Evolutionary conservation across 495 filamentous ascomycete species (phyloP).

Genomic region (Trichocladium antarcticum): DNA sequence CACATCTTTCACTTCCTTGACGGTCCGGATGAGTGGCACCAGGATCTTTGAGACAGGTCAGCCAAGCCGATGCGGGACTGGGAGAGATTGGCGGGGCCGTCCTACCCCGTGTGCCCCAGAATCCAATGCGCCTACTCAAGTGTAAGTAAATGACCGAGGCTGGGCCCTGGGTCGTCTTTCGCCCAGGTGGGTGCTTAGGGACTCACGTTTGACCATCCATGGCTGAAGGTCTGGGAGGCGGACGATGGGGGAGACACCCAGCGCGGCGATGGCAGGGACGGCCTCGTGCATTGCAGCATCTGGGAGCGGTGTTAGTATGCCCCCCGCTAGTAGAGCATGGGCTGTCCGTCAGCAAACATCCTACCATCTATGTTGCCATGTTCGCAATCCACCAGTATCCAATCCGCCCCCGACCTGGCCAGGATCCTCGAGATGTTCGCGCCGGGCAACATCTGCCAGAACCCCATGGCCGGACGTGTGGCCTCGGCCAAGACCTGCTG

Average conservation of each 20-base stretch:
- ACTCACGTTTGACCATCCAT: conserved; percentile 61
- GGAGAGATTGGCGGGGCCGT: background rate
- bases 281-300: conserved; percentile 77
- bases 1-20: conserved; percentile 48
- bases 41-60: conserved; percentile 34
- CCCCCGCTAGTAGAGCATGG: background rate
- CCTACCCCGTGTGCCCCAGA: conserved; percentile 54
- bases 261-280: conserved; percentile 57
- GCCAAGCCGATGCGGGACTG: conserved; percentile 5
- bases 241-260: conserved; percentile 57
- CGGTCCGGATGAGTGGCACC: conserved; percentile 54
- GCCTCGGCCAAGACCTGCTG: conserved; percentile 47
- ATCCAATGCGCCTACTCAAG: conserved; percentile 48
- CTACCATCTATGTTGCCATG: conserved; percentile 70
- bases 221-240: conserved; percentile 53
- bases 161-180: background rate
- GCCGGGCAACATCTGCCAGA: conserved; percentile 67
- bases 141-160: background rate
- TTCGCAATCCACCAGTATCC: conserved; percentile 66
- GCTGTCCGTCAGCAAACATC: background rate
- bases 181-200: background rate
- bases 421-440: conserved; percentile 57
- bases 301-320: conserved; percentile 16
- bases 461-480: conserved; percentile 50
- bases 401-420: conserved; percentile 57